Evolutionary conservation across 768 basidiomycete species (phyloP).

Genomic region (Hirschioporus abietinus): DNA sequence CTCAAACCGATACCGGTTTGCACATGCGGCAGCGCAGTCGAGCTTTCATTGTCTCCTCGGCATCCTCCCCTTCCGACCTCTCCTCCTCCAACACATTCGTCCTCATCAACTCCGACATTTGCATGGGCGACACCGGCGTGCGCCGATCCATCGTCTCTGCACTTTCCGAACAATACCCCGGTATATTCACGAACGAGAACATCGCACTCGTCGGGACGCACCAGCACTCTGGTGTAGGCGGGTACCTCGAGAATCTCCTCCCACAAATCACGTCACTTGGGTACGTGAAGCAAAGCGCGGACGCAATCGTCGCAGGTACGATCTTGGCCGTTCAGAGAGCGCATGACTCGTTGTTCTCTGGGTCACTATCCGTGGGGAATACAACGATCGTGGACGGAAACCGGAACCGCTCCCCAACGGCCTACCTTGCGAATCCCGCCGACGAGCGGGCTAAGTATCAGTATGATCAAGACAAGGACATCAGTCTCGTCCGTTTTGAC

Average conservation of each 20-base stretch:
- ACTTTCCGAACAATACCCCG: conserved; percentile 52
- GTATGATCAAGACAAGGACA: conserved; percentile 69
- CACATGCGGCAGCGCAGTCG: conserved; percentile 78
- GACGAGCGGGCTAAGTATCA: conserved; percentile 62
- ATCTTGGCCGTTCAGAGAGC: conserved; percentile 65
- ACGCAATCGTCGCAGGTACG: conserved; percentile 67
- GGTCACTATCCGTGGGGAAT: conserved; percentile 59
- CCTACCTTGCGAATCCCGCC: conserved; percentile 71
- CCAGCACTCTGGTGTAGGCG: conserved; percentile 68
- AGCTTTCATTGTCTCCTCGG: conserved; percentile 69
- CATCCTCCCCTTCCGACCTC: conserved; percentile 24
- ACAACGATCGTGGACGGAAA: conserved; percentile 65
- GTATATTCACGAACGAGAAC: conserved; percentile 63
- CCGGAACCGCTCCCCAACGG: conserved; percentile 69
- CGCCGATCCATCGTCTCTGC: conserved; percentile 61
- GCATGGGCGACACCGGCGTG: conserved; percentile 76
- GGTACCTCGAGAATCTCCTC: conserved; percentile 73
- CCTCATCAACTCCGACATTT: conserved; percentile 78
- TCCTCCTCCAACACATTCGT: conserved; percentile 53
- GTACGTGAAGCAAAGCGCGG: conserved; percentile 65
- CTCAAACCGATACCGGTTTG: conserved; percentile 67
- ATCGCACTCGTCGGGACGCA: conserved; percentile 75
- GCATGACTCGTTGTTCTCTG: conserved; percentile 54
- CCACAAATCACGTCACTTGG: conserved; percentile 73
- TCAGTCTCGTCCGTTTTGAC: conserved; percentile 64